A percentile compares a stretch with the other conserved stretches of the same genome.
Evolutionary conservation across 768 basidiomycete species (phyloP).

Genomic region (Mycena venus): DNA sequence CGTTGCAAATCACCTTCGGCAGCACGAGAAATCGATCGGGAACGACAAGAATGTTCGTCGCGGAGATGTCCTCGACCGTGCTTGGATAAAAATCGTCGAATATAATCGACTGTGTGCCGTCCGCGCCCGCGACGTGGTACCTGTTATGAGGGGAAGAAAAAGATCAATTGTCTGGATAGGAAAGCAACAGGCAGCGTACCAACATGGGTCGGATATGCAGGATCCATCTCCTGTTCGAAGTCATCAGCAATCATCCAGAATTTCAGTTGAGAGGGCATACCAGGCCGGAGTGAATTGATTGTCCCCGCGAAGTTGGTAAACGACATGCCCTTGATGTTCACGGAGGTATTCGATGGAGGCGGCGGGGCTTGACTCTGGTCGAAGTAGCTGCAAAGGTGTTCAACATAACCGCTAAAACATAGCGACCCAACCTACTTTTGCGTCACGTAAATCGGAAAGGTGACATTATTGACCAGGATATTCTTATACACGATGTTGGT

Average conservation of each 20-base stretch:
- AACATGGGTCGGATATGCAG: slow-evolving; percentile 32
- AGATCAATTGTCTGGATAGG: background rate
- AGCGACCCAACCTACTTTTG: slow-evolving; percentile 17
- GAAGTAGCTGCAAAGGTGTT: slow-evolving; percentile 14
- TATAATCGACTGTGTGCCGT: slow-evolving; percentile 30
- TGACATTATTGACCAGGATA: slow-evolving; percentile 26
- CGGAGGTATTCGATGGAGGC: slow-evolving; percentile 28
- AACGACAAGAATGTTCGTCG: slow-evolving; percentile 10
- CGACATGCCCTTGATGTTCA: slow-evolving; percentile 18
- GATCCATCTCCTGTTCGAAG: slow-evolving; percentile 22
- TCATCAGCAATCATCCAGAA: background rate
- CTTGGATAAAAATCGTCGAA: slow-evolving; percentile 28
- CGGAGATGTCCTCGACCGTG: slow-evolving; percentile 20
- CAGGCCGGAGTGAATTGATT: slow-evolving; percentile 24
- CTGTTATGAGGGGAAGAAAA: background rate
- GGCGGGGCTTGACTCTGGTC: slow-evolving; percentile 33
- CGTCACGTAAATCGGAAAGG: slow-evolving; percentile 31
- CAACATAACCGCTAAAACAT: background rate
- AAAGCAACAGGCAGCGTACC: background rate
- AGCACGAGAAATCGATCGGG: slow-evolving; percentile 1
- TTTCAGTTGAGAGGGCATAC: background rate
- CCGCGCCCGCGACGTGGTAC: slow-evolving; percentile 24
- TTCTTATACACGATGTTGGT: slow-evolving; percentile 24
- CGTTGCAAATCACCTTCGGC: slow-evolving; percentile 31
- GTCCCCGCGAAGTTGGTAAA: slow-evolving; percentile 24